A percentile compares a stretch with the other conserved stretches of the same genome.
Conservation (phyloP, 23 red algal species). For the Gracilaria domingensis region DNA sequence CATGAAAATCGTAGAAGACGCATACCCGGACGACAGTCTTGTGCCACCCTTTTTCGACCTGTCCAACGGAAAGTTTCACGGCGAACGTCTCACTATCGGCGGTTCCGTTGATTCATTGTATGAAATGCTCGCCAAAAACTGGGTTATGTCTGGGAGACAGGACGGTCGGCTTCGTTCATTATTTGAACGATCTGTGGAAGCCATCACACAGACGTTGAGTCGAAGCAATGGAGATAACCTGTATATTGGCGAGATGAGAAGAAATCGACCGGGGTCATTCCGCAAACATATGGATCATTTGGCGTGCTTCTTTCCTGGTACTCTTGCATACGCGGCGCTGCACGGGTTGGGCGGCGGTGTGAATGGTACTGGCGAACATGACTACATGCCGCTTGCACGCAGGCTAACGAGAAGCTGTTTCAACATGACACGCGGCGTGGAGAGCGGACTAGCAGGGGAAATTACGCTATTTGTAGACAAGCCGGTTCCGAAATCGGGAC, state of each 20-base stretch:
- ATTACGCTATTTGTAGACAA: conserved; percentile 30
- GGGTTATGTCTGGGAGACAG: conserved; percentile 30
- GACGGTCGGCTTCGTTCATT: not conserved
- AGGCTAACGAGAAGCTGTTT: conserved; percentile 61
- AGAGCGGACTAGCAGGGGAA: conserved; percentile 69
- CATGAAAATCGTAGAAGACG: not conserved
- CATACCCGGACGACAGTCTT: not conserved
- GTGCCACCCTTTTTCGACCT: conserved; percentile 33
- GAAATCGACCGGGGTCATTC: not conserved
- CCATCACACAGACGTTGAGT: conserved; percentile 6
- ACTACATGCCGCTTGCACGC: conserved; percentile 47
- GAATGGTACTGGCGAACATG: not conserved
- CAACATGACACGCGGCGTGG: conserved; percentile 63
- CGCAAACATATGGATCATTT: conserved; percentile 61
- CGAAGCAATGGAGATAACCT: conserved; percentile 12
- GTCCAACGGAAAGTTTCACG: conserved; percentile 9
- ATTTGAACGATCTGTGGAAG: conserved; percentile 24
- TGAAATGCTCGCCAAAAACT: conserved; percentile 56
- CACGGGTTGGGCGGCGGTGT: conserved; percentile 56
- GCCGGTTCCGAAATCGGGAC: conserved; percentile 10
- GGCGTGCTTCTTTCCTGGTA: conserved; percentile 68
- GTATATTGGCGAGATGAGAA: conserved; percentile 56
- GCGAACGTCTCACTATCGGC: conserved; percentile 39
- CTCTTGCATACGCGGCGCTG: conserved; percentile 62
- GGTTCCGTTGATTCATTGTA: conserved; percentile 60